phyloP scores from a whole-genome alignment of 2,329 filamentous ascomycete species.

The Leptographium radiaticola region DNA sequence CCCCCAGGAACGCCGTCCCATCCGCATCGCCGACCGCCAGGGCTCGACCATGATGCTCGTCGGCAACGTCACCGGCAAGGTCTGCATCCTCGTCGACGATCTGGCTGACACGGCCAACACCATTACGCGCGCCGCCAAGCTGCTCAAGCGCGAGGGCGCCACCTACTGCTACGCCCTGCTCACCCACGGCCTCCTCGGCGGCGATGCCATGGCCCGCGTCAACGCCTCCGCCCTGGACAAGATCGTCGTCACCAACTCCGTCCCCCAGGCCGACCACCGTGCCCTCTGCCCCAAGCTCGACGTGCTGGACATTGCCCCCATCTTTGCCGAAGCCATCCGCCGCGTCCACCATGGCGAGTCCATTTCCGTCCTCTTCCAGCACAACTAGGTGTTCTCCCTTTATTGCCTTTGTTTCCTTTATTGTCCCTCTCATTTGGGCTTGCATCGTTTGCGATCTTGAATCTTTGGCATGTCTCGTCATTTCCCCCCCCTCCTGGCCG shows the following conservation, averaged over 20 bases:
- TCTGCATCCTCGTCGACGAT: constrained; percentile 86
- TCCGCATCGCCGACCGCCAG: constrained; percentile 60
- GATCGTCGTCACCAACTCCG: constrained; percentile 89
- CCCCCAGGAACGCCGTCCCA: constrained; percentile 39
- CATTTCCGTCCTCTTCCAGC: constrained; percentile 88
- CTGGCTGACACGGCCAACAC: constrained; percentile 94
- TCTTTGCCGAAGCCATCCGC: constrained; percentile 92
- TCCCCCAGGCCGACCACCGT: constrained; percentile 75
- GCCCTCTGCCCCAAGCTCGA: constrained; percentile 74
- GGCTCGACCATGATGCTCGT: constrained; percentile 78
- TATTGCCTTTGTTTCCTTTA: not conserved
- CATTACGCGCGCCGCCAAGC: constrained; percentile 87
- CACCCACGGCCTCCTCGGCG: constrained; percentile 89
- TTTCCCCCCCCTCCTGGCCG: too few species aligned
- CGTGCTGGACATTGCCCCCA: constrained; percentile 77
- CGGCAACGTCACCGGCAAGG: constrained; percentile 56
- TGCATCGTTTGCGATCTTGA: not conserved
- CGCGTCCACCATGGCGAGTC: constrained; percentile 96
- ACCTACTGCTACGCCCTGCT: constrained; percentile 80
- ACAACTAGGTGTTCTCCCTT: constrained; percentile 42
- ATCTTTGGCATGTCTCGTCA: not conserved
- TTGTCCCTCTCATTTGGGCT: not conserved
- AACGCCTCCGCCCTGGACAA: constrained; percentile 88
- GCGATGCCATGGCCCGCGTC: constrained; percentile 87
- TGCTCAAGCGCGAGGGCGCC: constrained; percentile 95